Conservation (phyloP, 192 early-diverging fungal species). For the Backusella australiensis region DNA sequence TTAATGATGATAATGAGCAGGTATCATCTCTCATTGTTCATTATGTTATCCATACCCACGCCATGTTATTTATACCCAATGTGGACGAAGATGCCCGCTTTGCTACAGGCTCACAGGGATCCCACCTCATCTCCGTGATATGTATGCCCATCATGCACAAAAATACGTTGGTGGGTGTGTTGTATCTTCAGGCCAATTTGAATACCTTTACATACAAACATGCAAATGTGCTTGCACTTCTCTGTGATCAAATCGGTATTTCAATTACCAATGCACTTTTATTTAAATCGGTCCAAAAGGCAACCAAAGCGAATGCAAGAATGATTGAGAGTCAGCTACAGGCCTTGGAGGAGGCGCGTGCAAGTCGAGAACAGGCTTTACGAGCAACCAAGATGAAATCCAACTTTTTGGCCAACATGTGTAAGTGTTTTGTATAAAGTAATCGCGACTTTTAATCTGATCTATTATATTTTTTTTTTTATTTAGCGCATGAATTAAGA, state of each 20-base stretch:
- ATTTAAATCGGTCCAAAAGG: constrained; percentile 40
- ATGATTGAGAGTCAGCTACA: constrained; percentile 26
- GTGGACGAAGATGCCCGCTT: constrained; percentile 26
- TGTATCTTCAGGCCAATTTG: constrained; percentile 39
- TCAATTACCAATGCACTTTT: constrained; percentile 47
- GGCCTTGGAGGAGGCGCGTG: constrained; percentile 20
- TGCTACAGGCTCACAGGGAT: background rate
- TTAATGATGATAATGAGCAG: constrained; percentile 12
- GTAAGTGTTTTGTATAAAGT: constrained; percentile 13
- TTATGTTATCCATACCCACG: constrained; percentile 22
- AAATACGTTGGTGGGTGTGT: constrained; percentile 35
- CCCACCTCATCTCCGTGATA: constrained; percentile 33
- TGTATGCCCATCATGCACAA: constrained; percentile 48
- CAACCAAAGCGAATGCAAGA: constrained; percentile 11
- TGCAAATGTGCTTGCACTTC: constrained; percentile 40
- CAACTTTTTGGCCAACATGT: constrained; percentile 52
- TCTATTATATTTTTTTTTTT: background rate
- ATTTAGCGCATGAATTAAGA: constrained; percentile 28
- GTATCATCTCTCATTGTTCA: constrained; percentile 17
- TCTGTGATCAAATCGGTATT: constrained; percentile 47
- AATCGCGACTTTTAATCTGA: background rate
- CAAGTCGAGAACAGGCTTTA: constrained; percentile 36
- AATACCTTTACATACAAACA: constrained; percentile 21
- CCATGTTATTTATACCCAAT: constrained; percentile 29
- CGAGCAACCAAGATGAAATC: constrained; percentile 44